Percentiles rank a stretch among this genome's conserved stretches.
Conservation (phyloP, 495 filamentous ascomycete species). For the Podospora didyma region DNA sequence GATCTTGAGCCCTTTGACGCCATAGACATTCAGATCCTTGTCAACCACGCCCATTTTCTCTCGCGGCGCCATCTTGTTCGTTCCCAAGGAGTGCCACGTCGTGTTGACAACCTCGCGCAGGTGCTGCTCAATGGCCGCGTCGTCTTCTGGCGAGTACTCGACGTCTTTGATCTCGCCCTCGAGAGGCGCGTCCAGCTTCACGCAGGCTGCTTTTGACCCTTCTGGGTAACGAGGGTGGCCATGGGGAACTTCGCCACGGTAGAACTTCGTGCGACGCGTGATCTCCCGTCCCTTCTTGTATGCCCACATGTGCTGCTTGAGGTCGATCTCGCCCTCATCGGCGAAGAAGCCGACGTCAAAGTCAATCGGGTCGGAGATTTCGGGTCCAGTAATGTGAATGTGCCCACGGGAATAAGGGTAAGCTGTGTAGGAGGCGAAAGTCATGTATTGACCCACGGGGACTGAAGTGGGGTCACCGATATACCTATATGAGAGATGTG, state of each 20-base stretch:
- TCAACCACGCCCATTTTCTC: constrained; percentile 18
- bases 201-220: constrained; percentile 39
- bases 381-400: constrained; percentile 49
- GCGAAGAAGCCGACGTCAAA: constrained; percentile 45
- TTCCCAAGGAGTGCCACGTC: constrained; percentile 28
- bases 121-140: constrained; percentile 26
- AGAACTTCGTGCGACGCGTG: constrained; percentile 47
- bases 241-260: constrained; percentile 46
- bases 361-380: constrained; percentile 27
- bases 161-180: constrained; percentile 14
- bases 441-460: constrained; percentile 14
- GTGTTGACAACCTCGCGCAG: constrained; percentile 13
- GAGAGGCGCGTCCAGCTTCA: constrained; percentile 28
- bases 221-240: constrained; percentile 50
- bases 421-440: constrained; percentile 33
- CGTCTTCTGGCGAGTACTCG: constrained; percentile 44
- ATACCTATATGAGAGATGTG: neutral
- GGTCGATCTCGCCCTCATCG: constrained; percentile 32
- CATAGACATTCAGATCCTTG: constrained; percentile 17
- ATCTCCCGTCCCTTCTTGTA: constrained; percentile 58
- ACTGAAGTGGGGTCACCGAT: neutral
- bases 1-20: constrained; percentile 17
- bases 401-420: constrained; percentile 56
- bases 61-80: constrained; percentile 20
- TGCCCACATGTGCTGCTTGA: constrained; percentile 43